Evolutionary conservation across 1,284 basidiomycete species (phyloP).

Genomic region (Ceratorhiza oryzae-sativae): DNA sequence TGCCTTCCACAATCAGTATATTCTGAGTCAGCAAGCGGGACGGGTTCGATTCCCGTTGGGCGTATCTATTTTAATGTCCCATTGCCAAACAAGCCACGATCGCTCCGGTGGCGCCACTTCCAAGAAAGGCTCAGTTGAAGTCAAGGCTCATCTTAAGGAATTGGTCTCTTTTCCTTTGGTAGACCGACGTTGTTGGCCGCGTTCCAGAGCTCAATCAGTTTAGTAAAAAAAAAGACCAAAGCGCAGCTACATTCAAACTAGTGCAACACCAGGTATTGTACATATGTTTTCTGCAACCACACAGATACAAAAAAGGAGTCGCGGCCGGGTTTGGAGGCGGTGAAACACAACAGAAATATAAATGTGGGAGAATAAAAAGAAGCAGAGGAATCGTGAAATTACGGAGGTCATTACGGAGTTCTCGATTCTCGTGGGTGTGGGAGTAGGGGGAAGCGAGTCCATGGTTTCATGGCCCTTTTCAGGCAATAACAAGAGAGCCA

Average conservation of each 20-base stretch:
- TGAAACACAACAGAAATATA: background rate
- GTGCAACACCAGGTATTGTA: slow-evolving; percentile 13
- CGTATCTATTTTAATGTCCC: background rate
- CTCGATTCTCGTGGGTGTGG: background rate
- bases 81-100: no score
- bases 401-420: background rate
- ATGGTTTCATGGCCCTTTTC: background rate
- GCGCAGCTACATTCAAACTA: slow-evolving; percentile 11
- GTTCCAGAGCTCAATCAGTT: no score
- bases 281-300: slow-evolving; percentile 12
- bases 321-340: background rate
- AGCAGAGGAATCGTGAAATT: background rate
- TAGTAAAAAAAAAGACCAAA: background rate
- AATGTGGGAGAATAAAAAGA: slow-evolving; percentile 13
- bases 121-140: no score
- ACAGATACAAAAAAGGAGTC: background rate
- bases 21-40: slow-evolving; percentile 1
- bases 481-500: slow-evolving; percentile 56
- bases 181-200: no score
- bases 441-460: background rate
- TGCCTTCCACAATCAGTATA: slow-evolving; percentile 64
- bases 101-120: no score
- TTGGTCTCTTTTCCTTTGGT: no score
- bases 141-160: no score
- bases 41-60: slow-evolving; percentile 17